These are phyloP conservation scores for Castanospermum australe DNA, from an alignment of 306 rosid genomes.

Conservation along the genomic window DNA sequence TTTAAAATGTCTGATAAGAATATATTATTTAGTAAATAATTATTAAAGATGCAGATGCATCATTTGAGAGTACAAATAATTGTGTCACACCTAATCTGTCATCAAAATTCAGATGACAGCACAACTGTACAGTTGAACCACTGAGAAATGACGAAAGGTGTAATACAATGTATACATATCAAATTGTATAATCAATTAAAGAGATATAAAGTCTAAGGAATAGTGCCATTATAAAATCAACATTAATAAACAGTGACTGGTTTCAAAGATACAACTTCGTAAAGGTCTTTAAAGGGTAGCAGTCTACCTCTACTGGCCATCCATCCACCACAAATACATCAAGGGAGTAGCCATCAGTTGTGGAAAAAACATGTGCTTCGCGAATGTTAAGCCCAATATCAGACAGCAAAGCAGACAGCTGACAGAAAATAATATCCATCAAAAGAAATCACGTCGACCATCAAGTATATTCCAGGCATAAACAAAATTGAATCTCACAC, in stretches of 20 bases:
- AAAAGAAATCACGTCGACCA: conserved; percentile 1
- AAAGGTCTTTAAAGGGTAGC: conserved; percentile 1
- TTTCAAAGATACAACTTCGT: not conserved
- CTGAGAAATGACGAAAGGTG: not conserved
- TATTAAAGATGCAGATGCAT: conserved; percentile 13
- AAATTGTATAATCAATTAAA: conserved; percentile 17
- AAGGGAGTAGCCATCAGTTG: conserved; percentile 56
- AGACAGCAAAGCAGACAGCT: conserved; percentile 60
- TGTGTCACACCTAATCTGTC: not conserved
- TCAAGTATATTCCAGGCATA: conserved; percentile 18
- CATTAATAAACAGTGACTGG: not conserved
- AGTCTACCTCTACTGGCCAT: conserved; percentile 47
- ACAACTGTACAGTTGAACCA: conserved; percentile 15
- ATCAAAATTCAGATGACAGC: conserved; percentile 5
- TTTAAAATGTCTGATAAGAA: conserved; percentile 9
- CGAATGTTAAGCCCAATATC: conserved; percentile 60
- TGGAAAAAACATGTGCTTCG: conserved; percentile 62
- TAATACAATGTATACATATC: not conserved
- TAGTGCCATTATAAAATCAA: not conserved
- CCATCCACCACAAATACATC: conserved; percentile 58
- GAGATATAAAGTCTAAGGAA: conserved; percentile 15
- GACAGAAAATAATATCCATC: conserved; percentile 26
- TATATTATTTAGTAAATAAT: not conserved
- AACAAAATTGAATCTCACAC: not conserved
- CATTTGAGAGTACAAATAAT: conserved; percentile 5